Evolutionary conservation across 1,284 basidiomycete species (phyloP), one percentile per base, ranked within the genome.

Genomic region (Coriolopsis trogii): DNA sequence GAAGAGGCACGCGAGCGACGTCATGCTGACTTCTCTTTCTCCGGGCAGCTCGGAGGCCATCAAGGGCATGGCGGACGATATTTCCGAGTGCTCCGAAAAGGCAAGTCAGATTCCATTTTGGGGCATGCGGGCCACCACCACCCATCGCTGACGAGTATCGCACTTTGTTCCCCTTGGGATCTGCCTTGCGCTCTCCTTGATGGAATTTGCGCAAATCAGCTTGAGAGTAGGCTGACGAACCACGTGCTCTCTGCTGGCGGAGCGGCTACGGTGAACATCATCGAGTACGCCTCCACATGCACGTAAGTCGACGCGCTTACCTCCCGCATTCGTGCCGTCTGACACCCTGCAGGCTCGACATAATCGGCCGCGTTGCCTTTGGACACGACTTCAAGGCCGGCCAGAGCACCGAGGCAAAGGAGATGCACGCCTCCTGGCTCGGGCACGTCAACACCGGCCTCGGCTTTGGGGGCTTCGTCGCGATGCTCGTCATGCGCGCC

Each of bases 11-110:
- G n/a, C 18, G 13, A 39, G 21, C 31, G 39, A 43, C 34, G 41
- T 43, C 48, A 42, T 30, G 41, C 52, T 55, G 36, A 59, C 53
- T 34, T 43, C 34, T 34, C 46, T 55, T 47, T 30, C 34, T 53
- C 46, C 48, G 49, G 39, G 15, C 50, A 63, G 62, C 20, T 51
- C 60, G 54, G 62, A 64, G 40, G 55, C 58, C 43, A 53, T 62
- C 57, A 64, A 61, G 53, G 62, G 62, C 44, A 64, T 64, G 60
- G 58, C 62, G 13, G 62, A 64, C 46, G 62, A 64, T 51, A 58
- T 64, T 3, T 58, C 57, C 20, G 58, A 64, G 39, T 64, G 60
- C 40, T 60, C 62, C 38, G 62, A 64, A 55, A 64, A 64, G 60
- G 62, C 61, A 55, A 57, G 60, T 43, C 21, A n/a, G 10, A 38